phyloP scores from a whole-genome alignment of 2,329 filamentous ascomycete genomes.

The Decorospora gaudefroyi region DNA sequence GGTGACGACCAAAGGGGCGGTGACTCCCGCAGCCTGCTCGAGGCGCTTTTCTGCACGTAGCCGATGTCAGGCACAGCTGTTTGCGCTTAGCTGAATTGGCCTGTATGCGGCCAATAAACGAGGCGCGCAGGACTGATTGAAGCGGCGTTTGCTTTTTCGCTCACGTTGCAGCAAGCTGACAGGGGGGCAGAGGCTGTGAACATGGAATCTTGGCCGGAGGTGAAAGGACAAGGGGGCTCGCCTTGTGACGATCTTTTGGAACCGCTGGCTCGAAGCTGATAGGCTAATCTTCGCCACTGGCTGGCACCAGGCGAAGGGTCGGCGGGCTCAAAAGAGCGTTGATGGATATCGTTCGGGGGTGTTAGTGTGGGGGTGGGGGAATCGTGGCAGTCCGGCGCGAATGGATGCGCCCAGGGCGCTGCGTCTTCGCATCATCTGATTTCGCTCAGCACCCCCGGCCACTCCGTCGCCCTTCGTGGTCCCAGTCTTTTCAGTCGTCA shows the following conservation, averaged over 20 bases:
- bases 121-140: slow-evolving; percentile 30
- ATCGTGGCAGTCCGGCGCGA: slow-evolving; percentile 24
- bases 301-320: slow-evolving; percentile 41
- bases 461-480: slow-evolving; percentile 33
- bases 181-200: slow-evolving; percentile 30
- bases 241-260: slow-evolving; percentile 47
- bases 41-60: slow-evolving; percentile 35
- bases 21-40: slow-evolving; percentile 32
- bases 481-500: slow-evolving; percentile 30
- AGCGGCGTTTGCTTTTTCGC: slow-evolving; percentile 42
- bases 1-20: slow-evolving; percentile 43
- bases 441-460: slow-evolving; percentile 27
- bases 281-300: slow-evolving; percentile 39
- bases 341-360: slow-evolving; percentile 38
- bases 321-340: slow-evolving; percentile 40
- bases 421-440: slow-evolving; percentile 46
- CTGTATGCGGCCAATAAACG: slow-evolving; percentile 34
- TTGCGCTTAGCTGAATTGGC: slow-evolving; percentile 30
- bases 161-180: slow-evolving; percentile 27
- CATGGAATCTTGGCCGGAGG: slow-evolving; percentile 43
- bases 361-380: slow-evolving; percentile 48
- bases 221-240: slow-evolving; percentile 36
- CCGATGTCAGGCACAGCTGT: slow-evolving; percentile 45
- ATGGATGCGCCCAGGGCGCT: slow-evolving; percentile 22
- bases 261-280: slow-evolving; percentile 31